Evolutionary conservation across 371 early-diverging fungal species (phyloP), one percentile per base, ranked within the genome.

Genomic region (Mycotypha africana): DNA sequence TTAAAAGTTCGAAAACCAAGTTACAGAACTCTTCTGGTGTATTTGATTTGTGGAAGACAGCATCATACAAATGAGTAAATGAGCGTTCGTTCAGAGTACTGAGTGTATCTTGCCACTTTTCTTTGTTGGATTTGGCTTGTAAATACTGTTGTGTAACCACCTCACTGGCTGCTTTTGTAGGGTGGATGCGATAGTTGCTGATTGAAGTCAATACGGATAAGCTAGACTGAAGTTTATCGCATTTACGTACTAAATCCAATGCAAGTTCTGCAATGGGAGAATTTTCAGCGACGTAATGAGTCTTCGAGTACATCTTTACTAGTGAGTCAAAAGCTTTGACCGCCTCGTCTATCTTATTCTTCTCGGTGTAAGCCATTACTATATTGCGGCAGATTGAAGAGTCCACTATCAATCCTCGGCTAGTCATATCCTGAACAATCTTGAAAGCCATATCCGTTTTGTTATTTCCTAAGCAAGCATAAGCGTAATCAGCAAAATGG

Each of bases 401-500:
- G 24, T 70, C 63, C 25, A 68, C 40, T 2, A 46, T 51, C 24
- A 70, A 37, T 10, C 69, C 69, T 20, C 52, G 53, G 7, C 25
- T 6, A 2, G 39, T 41, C 60, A 70, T 64, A 12, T 51, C 53
- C 15, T 53, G 28, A 8, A 62, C 28, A 2, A 57, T 56, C 1
- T 49, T 42, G 14, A 60, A 30, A 0, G 60, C 60, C 15, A 45
- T n/a, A n/a, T 65, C 62, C 2, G 56, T 53, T 17, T 50, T 23
- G 16, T 59, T 38, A 19, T 59, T 41, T 1, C 35, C 37, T 15
- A 56, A 44, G 30, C 64, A 68, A 10, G 64, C 54, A 42, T 53
- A 44, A 2, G 65, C 53, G 22, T 70, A 74, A 32, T 61, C 58
- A 7, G 67, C 56, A 16, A 74, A 28, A 32, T 63, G 62, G 17